Evolutionary conservation across 208 protist genomes (phyloP).

Genomic region (Strigomonas culicis): DNA sequence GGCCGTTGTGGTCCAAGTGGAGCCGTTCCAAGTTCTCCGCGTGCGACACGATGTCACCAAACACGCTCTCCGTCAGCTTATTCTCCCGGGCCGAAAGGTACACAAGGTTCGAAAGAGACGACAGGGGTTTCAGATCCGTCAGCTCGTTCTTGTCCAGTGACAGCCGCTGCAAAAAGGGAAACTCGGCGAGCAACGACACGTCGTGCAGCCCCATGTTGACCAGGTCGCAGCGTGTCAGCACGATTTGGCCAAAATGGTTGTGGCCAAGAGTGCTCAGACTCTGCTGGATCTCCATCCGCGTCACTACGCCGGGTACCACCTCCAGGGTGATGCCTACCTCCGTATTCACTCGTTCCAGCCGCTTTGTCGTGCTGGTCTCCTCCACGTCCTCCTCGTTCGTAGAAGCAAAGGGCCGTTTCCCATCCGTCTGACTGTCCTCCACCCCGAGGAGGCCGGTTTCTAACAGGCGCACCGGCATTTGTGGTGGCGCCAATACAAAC

Average conservation of each 20-base stretch:
- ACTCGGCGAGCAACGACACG: constrained; percentile 36
- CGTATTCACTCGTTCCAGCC: not conserved
- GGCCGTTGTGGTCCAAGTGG: constrained; percentile 50
- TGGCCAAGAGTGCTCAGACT: constrained; percentile 45
- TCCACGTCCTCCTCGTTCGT: not conserved
- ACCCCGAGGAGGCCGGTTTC: too few relatives aligned
- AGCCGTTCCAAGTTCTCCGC: constrained; percentile 53
- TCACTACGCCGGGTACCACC: constrained; percentile 15
- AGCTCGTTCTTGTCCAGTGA: constrained; percentile 62
- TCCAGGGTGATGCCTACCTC: constrained; percentile 9
- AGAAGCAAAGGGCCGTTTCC: too few relatives aligned
- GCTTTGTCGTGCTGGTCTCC: not conserved
- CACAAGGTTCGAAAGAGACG: constrained; percentile 36
- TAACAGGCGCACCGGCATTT: not conserved
- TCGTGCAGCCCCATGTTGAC: constrained; percentile 19
- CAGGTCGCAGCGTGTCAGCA: constrained; percentile 49
- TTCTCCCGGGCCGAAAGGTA: constrained; percentile 69
- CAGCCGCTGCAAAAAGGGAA: constrained; percentile 63
- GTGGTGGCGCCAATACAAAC: not conserved
- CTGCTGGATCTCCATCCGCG: constrained; percentile 7
- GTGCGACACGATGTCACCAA: constrained; percentile 32
- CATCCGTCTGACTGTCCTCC: too few relatives aligned
- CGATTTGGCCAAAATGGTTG: constrained; percentile 54
- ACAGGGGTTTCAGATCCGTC: constrained; percentile 48
- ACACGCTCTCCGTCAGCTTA: constrained; percentile 40